These are phyloP conservation scores for Paramecium sexaurelia DNA, from an alignment of 73 alveolate species.

Conservation along the genomic window DNA sequence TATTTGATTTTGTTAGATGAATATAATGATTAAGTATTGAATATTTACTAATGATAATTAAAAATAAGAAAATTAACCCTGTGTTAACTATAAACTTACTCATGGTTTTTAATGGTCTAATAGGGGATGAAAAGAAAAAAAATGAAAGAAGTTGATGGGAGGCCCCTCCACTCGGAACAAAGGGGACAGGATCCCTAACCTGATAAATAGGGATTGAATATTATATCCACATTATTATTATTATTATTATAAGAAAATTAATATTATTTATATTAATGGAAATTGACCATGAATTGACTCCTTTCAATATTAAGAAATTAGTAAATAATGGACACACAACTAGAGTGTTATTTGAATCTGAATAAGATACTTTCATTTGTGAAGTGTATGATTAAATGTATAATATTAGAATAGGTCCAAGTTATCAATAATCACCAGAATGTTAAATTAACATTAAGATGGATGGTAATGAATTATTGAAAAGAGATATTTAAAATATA, in stretches of 20 bases:
- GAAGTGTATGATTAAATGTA: background rate
- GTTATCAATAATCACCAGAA: conserved; percentile 11
- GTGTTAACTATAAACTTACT: too few relatives aligned
- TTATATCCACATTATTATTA: background rate
- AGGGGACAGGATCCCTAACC: background rate
- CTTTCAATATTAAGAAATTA: conserved; percentile 36
- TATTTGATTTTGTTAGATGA: too few relatives aligned
- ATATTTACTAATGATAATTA: too few relatives aligned
- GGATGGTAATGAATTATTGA: conserved; percentile 2
- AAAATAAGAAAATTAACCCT: too few relatives aligned
- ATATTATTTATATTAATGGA: conserved; percentile 39
- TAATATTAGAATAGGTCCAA: conserved; percentile 21
- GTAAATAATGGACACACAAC: conserved; percentile 21
- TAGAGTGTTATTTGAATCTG: conserved; percentile 23
- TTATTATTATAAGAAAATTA: background rate
- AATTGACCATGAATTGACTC: conserved; percentile 18
- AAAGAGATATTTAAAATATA: background rate
- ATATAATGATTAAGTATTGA: too few relatives aligned
- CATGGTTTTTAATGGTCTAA: too few relatives aligned
- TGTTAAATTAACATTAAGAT: background rate
- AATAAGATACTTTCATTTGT: conserved; percentile 15
- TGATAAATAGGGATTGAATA: background rate
- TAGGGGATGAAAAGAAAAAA: too few relatives aligned
- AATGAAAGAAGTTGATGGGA: too few relatives aligned
- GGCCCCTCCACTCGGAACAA: too few relatives aligned